These are phyloP conservation scores for Flaveria floridana DNA, from an alignment of 140 eudicot species.

Conservation along the genomic window DNA sequence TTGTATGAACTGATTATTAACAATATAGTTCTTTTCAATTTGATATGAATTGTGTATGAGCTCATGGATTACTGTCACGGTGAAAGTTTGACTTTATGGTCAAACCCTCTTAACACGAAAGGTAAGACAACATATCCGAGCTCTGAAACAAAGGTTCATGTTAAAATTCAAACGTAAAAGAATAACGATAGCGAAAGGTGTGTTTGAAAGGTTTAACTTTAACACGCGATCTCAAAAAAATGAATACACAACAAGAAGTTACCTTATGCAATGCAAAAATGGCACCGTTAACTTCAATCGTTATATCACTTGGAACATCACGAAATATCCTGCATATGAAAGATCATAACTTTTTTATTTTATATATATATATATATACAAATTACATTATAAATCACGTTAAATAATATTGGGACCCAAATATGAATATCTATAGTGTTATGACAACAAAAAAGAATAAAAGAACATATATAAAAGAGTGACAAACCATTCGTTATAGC, in stretches of 20 bases:
- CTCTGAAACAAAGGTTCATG: not conserved
- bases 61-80: not conserved
- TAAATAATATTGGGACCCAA: not conserved
- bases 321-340: conserved; percentile 74
- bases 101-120: not conserved
- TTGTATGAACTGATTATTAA: not conserved
- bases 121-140: not conserved
- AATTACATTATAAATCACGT: not conserved
- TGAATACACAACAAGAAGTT: conserved; percentile 5
- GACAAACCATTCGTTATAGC: conserved; percentile 83
- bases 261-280: conserved; percentile 83
- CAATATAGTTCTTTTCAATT: not conserved
- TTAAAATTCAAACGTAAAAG: too few species aligned
- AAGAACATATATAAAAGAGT: conserved; percentile 1
- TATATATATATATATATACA: not conserved
- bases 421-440: not conserved
- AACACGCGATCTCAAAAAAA: not conserved
- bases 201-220: not conserved
- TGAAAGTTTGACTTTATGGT: conserved; percentile 9
- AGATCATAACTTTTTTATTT: not conserved
- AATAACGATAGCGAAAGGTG: too few species aligned
- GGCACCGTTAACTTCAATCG: conserved; percentile 77
- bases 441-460: not conserved
- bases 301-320: conserved; percentile 96
- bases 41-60: not conserved